Percentiles rank a stretch among this genome's conserved stretches.
Conservation (phyloP, 768 basidiomycete genomes). For the Flagelloscypha sp. region DNA sequence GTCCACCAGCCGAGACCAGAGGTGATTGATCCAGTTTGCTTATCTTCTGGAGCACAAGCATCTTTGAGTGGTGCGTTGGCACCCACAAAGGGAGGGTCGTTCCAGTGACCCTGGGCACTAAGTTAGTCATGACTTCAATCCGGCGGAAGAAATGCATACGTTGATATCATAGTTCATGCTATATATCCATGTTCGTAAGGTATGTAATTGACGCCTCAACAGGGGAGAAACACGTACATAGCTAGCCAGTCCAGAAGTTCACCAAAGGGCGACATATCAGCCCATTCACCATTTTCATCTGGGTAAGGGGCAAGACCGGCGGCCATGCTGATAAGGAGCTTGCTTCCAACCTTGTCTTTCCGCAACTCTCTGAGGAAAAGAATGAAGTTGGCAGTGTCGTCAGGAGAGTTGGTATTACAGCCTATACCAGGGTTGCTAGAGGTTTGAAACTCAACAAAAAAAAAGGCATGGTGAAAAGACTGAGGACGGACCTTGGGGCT, state of each 20-base stretch:
- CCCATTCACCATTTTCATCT: constrained; percentile 55
- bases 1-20: constrained; percentile 72
- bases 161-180: constrained; percentile 66
- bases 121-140: too few relatives aligned
- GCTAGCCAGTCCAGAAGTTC: constrained; percentile 51
- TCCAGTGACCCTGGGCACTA: too few relatives aligned
- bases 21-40: constrained; percentile 67
- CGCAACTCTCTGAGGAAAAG: constrained; percentile 68
- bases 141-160: constrained; percentile 42
- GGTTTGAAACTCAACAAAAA: constrained; percentile 18
- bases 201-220: too few relatives aligned
- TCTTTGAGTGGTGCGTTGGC: constrained; percentile 82
- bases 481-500: background rate
- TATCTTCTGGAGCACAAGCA: constrained; percentile 50
- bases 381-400: constrained; percentile 76
- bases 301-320: constrained; percentile 64
- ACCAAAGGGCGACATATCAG: constrained; percentile 48
- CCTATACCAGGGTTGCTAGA: constrained; percentile 59
- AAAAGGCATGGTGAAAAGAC: background rate
- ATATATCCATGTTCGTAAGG: constrained; percentile 32
- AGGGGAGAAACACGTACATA: constrained; percentile 16
- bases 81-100: too few relatives aligned
- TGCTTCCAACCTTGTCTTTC: constrained; percentile 37
- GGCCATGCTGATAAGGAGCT: constrained; percentile 68
- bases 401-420: constrained; percentile 54